A percentile compares a stretch with the other conserved stretches of the same genome.
Evolutionary conservation across 345 rosid species (phyloP).

Genomic region (Ailanthus altissimus): DNA sequence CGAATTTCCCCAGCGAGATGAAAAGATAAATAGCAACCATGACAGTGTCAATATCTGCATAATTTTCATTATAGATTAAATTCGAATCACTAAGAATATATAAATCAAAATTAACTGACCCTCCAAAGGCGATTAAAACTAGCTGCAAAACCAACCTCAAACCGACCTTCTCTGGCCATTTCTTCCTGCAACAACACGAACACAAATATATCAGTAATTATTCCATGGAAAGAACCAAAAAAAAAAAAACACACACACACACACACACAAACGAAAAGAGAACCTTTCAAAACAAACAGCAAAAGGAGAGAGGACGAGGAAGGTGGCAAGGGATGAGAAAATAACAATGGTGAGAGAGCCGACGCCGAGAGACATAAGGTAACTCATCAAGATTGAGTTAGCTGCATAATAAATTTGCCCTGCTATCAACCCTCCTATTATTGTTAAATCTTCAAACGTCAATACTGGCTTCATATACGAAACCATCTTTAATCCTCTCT

Average conservation of each 20-base stretch:
- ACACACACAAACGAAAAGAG: no score
- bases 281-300: slow-evolving; percentile 80
- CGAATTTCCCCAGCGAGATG: not conserved
- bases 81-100: not conserved
- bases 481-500: slow-evolving; percentile 23
- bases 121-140: slow-evolving; percentile 69
- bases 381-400: slow-evolving; percentile 60
- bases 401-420: slow-evolving; percentile 74
- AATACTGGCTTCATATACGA: slow-evolving; percentile 36
- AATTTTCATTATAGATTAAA: not conserved
- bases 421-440: slow-evolving; percentile 60
- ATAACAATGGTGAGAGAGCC: slow-evolving; percentile 63
- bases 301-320: slow-evolving; percentile 65
- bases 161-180: slow-evolving; percentile 64
- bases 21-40: not conserved
- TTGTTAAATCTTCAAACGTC: slow-evolving; percentile 52
- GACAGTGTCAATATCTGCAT: not conserved
- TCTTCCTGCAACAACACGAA: slow-evolving; percentile 48
- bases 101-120: slow-evolving; percentile 45
- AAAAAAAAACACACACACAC: not conserved
- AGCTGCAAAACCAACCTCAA: slow-evolving; percentile 62
- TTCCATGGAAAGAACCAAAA: not conserved
- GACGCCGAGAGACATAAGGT: slow-evolving; percentile 80
- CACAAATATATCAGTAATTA: not conserved
- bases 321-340: slow-evolving; percentile 67